These are phyloP conservation scores for Perkinsela sp. DNA, from an alignment of 208 protist genomes.

Conservation along the genomic window DNA sequence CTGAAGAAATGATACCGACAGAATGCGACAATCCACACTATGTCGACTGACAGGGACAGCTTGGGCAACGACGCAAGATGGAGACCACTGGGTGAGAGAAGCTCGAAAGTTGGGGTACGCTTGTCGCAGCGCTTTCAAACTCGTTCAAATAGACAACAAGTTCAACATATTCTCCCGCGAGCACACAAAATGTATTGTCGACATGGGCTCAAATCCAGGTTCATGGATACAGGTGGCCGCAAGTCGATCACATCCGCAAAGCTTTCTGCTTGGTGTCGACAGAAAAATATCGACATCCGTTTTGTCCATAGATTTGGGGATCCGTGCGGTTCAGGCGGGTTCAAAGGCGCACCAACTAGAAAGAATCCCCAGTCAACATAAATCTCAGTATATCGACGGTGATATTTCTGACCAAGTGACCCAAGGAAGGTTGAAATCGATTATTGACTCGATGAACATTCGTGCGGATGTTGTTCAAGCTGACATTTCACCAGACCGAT, in stretches of 20 bases:
- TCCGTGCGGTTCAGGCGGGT: background rate
- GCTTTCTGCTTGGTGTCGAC: background rate
- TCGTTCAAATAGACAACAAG: background rate
- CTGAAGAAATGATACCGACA: too few relatives aligned
- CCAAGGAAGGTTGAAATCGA: background rate
- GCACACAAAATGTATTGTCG: background rate
- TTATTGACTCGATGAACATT: background rate
- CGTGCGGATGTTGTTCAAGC: background rate
- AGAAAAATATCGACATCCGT: background rate
- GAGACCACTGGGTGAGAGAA: background rate
- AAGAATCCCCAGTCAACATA: background rate
- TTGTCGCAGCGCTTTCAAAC: background rate
- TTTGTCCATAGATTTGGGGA: background rate
- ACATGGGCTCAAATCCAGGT: background rate
- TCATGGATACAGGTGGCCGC: background rate
- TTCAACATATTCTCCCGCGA: background rate
- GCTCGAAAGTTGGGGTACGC: background rate
- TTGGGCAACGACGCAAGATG: background rate
- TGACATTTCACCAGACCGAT: background rate
- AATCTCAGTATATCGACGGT: background rate
- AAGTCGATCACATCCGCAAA: background rate
- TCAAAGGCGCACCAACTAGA: background rate
- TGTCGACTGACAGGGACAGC: too few relatives aligned
- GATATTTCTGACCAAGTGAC: background rate
- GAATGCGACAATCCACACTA: too few relatives aligned